Evolutionary conservation across 176 grass and related monocot species (phyloP).

Genomic region (Eleusine indica): DNA sequence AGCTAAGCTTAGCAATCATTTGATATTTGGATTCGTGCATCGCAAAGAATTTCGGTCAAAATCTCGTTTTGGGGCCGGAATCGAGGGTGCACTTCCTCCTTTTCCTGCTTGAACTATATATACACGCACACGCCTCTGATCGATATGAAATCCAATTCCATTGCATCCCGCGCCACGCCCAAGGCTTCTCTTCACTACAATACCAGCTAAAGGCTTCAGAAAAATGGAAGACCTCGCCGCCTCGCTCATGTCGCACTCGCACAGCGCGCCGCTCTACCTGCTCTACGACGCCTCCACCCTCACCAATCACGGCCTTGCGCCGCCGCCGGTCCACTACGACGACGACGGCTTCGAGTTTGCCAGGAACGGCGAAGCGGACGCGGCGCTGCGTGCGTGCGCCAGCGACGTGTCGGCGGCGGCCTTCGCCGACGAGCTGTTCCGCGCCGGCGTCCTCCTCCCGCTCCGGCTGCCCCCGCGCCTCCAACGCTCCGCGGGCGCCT

Average conservation of each 20-base stretch:
- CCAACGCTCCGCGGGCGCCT: constrained; percentile 28
- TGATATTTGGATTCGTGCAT: neutral
- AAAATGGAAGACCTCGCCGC: constrained; percentile 32
- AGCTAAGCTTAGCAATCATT: constrained; percentile 22
- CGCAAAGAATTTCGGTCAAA: constrained; percentile 33
- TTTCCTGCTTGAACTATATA: neutral
- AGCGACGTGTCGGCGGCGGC: constrained; percentile 36
- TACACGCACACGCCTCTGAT: neutral
- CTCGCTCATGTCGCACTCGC: constrained; percentile 28
- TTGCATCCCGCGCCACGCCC: neutral
- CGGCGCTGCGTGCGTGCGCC: constrained; percentile 22
- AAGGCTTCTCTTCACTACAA: neutral
- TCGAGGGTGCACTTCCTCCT: constrained; percentile 9
- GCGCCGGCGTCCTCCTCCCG: constrained; percentile 33
- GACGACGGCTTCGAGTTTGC: constrained; percentile 22
- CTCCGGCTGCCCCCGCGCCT: constrained; percentile 48
- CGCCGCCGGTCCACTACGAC: neutral
- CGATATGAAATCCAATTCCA: neutral
- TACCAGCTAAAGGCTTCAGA: neutral
- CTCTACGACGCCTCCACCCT: constrained; percentile 32
- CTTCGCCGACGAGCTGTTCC: constrained; percentile 46
- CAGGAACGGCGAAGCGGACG: neutral
- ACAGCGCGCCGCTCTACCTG: constrained; percentile 60
- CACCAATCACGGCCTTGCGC: neutral
- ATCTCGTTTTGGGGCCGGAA: constrained; percentile 31